Evolutionary conservation across 108 stramenopile species (phyloP).

Genomic region (Parietichytrium sp.): DNA sequence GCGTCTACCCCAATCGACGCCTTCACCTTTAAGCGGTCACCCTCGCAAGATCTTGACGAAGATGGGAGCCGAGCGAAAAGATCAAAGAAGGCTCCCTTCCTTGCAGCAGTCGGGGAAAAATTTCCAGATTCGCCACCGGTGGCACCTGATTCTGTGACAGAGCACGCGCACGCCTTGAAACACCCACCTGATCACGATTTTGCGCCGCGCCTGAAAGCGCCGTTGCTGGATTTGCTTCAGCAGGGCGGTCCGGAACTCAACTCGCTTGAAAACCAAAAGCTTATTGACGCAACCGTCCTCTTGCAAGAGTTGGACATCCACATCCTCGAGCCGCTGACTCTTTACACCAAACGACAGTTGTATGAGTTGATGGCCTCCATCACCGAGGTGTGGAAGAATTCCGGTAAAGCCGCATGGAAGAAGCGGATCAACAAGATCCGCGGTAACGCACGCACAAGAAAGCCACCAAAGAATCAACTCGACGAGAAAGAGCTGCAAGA

Average conservation of each 20-base stretch:
- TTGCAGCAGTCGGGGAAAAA: no score
- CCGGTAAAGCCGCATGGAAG: conserved; percentile 24
- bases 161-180: not conserved
- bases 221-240: not conserved
- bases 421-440: conserved; percentile 37
- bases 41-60: no score
- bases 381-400: conserved; percentile 36
- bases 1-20: no score
- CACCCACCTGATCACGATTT: not conserved
- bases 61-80: no score
- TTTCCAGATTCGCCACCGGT: no score
- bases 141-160: no score
- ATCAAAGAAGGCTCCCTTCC: no score
- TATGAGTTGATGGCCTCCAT: conserved; percentile 33
- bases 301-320: conserved; percentile 2
- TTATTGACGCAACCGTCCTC: not conserved
- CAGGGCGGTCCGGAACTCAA: conserved; percentile 8
- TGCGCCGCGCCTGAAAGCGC: not conserved
- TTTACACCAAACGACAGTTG: conserved; percentile 29
- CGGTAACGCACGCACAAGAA: conserved; percentile 9
- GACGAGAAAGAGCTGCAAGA: not conserved
- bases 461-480: not conserved
- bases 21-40: no score
- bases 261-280: conserved; percentile 6
- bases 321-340: not conserved